Evolutionary conservation across 1,284 basidiomycete species (phyloP).

Genomic region (Apiotrichum montevideense): DNA sequence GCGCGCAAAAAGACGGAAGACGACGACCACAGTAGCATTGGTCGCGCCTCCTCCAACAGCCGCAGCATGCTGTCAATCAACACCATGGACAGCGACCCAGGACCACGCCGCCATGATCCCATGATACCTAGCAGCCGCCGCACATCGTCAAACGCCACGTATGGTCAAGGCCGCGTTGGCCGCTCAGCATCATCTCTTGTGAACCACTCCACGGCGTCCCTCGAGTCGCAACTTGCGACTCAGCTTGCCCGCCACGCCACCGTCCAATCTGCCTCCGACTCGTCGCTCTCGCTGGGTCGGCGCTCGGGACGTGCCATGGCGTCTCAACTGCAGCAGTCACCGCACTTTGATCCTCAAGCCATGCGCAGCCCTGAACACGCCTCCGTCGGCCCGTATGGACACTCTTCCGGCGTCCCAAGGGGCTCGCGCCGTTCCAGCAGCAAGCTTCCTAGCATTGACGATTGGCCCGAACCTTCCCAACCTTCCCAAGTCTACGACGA

Average conservation of each 20-base stretch:
- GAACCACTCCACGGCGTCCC: slow-evolving; percentile 68
- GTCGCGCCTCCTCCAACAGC: slow-evolving; percentile 59
- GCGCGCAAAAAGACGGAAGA: slow-evolving; percentile 74
- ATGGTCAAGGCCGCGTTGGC: slow-evolving; percentile 9
- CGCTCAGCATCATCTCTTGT: slow-evolving; percentile 60
- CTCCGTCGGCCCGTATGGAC: slow-evolving; percentile 40
- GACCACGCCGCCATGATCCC: slow-evolving; percentile 10
- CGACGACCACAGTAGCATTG: slow-evolving; percentile 82
- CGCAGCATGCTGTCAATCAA: slow-evolving; percentile 39
- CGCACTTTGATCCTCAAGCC: background rate
- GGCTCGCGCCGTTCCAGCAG: slow-evolving; percentile 19
- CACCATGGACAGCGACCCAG: slow-evolving; percentile 42
- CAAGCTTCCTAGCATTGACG: slow-evolving; percentile 50
- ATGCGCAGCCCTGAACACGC: slow-evolving; percentile 16
- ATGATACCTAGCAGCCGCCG: slow-evolving; percentile 14
- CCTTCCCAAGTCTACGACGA: slow-evolving; percentile 31
- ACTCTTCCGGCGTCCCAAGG: slow-evolving; percentile 27
- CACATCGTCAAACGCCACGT: slow-evolving; percentile 56
- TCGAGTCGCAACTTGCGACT: slow-evolving; percentile 70
- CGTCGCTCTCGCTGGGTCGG: slow-evolving; percentile 13
- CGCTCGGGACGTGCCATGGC: slow-evolving; percentile 2
- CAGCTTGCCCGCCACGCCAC: slow-evolving; percentile 70
- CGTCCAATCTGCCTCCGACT: slow-evolving; percentile 46
- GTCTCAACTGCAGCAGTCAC: slow-evolving; percentile 2
- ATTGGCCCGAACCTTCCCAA: slow-evolving; percentile 18